Evolutionary conservation across 805 yeast genomes (phyloP).

Genomic region (Pichia scutulata): DNA sequence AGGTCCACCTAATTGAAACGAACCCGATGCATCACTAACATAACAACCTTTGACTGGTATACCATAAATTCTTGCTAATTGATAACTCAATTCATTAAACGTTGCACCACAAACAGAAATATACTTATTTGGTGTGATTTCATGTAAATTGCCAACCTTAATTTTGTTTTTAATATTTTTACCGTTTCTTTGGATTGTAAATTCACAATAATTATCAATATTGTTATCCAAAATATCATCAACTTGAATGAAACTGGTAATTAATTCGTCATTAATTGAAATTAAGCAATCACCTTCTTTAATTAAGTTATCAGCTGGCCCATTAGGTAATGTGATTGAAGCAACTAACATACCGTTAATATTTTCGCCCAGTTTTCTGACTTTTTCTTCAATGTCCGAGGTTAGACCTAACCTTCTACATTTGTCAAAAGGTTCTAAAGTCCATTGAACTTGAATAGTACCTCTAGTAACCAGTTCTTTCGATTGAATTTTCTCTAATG

Average conservation of each 20-base stretch:
- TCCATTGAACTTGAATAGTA: slow-evolving; percentile 88
- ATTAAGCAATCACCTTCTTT: slow-evolving; percentile 83
- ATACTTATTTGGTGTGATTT: slow-evolving; percentile 74
- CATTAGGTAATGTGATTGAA: slow-evolving; percentile 71
- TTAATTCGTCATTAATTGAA: slow-evolving; percentile 56
- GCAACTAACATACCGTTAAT: slow-evolving; percentile 79
- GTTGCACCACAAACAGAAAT: slow-evolving; percentile 82
- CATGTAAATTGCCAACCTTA: slow-evolving; percentile 66
- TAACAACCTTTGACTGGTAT: slow-evolving; percentile 82
- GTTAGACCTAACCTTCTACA: slow-evolving; percentile 83
- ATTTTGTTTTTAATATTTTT: slow-evolving; percentile 42
- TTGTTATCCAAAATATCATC: slow-evolving; percentile 73
- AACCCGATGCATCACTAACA: slow-evolving; percentile 68
- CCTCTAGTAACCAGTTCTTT: slow-evolving; percentile 67
- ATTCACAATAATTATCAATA: slow-evolving; percentile 50
- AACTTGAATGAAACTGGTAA: slow-evolving; percentile 68
- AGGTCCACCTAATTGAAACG: slow-evolving; percentile 49
- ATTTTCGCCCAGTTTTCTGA: slow-evolving; percentile 53
- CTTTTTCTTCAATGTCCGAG: slow-evolving; percentile 59
- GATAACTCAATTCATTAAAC: slow-evolving; percentile 80
- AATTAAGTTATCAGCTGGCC: slow-evolving; percentile 68
- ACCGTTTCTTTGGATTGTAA: slow-evolving; percentile 72
- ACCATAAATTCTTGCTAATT: slow-evolving; percentile 77
- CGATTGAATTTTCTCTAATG: slow-evolving; percentile 64
- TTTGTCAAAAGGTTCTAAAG: slow-evolving; percentile 79